These are phyloP conservation scores for Punctularia strigosozonata DNA, from an alignment of 768 basidiomycete species.

Conservation along the genomic window DNA sequence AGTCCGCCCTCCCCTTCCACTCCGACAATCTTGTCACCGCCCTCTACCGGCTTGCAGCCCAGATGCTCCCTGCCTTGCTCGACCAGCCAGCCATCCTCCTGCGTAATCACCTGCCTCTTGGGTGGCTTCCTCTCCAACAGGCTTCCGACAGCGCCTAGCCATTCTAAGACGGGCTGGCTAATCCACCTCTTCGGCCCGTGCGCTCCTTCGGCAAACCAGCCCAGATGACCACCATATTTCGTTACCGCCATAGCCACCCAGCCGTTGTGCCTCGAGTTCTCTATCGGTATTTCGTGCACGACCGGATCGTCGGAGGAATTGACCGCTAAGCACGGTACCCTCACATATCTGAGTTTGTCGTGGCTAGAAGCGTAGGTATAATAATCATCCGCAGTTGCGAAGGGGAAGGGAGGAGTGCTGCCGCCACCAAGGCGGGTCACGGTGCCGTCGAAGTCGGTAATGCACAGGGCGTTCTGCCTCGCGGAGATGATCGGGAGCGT, in stretches of 20 bases:
- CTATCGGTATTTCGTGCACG: constrained; percentile 48
- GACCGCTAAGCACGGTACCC: constrained; percentile 65
- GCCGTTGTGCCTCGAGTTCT: constrained; percentile 33
- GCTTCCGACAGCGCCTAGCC: constrained; percentile 48
- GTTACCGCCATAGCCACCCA: constrained; percentile 54
- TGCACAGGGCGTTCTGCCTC: too few relatives aligned
- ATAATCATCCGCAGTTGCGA: constrained; percentile 32
- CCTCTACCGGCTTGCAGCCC: constrained; percentile 46
- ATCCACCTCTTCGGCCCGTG: constrained; percentile 42
- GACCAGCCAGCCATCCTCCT: constrained; percentile 4
- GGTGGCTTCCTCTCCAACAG: constrained; percentile 29
- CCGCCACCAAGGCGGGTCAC: constrained; percentile 64
- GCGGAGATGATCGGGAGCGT: constrained; percentile 23
- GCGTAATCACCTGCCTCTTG: constrained; percentile 35
- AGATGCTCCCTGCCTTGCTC: constrained; percentile 45
- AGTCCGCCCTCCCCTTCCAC: constrained; percentile 42
- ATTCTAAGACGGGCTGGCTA: constrained; percentile 60
- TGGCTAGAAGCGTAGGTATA: constrained; percentile 49
- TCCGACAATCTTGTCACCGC: constrained; percentile 40
- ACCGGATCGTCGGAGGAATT: constrained; percentile 74
- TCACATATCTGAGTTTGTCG: constrained; percentile 42
- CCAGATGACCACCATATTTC: constrained; percentile 61
- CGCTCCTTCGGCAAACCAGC: constrained; percentile 46
- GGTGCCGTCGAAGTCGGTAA: constrained; percentile 53
- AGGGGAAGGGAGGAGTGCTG: constrained; percentile 35